Conservation (phyloP, 495 filamentous ascomycete genomes). For the Acidomyces sp. region DNA sequence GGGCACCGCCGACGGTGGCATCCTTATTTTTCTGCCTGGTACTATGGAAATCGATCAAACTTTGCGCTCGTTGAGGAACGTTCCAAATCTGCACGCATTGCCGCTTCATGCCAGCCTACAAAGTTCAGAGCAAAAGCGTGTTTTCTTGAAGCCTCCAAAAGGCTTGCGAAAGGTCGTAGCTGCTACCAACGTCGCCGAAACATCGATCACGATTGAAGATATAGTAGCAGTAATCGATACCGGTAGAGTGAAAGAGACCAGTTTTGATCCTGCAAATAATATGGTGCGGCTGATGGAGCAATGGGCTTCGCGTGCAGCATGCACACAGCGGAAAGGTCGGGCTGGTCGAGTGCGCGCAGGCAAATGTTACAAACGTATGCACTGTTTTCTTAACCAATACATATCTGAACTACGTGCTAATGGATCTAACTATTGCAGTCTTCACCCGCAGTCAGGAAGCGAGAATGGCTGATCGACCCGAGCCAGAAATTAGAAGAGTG, state of each 20-base stretch:
- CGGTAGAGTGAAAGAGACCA: conserved; percentile 90
- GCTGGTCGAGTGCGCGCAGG: conserved; percentile 85
- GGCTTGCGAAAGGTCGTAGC: conserved; percentile 85
- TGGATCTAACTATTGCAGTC: no score
- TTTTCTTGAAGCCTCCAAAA: conserved; percentile 62
- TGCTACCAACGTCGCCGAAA: conserved; percentile 94
- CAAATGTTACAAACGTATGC: conserved; percentile 87
- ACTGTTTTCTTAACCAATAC: no score
- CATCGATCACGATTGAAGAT: conserved; percentile 95
- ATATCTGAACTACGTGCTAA: no score
- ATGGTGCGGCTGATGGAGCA: conserved; percentile 90
- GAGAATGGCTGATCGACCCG: conserved; percentile 80
- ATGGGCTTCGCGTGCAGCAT: conserved; percentile 89
- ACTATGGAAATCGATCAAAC: conserved; percentile 77
- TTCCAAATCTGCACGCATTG: conserved; percentile 64
- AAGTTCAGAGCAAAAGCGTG: conserved; percentile 70
- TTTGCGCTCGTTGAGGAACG: conserved; percentile 50
- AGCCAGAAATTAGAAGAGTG: conserved; percentile 85
- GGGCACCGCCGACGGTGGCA: conserved; percentile 58
- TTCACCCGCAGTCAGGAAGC: conserved; percentile 74
- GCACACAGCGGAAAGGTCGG: conserved; percentile 90
- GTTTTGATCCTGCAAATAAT: conserved; percentile 81
- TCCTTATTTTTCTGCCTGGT: conserved; percentile 87
- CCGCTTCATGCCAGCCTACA: conserved; percentile 88
- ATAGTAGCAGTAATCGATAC: conserved; percentile 94